These are phyloP conservation scores for Porcisia hertigi DNA, from an alignment of 208 protist genomes.

Conservation along the genomic window DNA sequence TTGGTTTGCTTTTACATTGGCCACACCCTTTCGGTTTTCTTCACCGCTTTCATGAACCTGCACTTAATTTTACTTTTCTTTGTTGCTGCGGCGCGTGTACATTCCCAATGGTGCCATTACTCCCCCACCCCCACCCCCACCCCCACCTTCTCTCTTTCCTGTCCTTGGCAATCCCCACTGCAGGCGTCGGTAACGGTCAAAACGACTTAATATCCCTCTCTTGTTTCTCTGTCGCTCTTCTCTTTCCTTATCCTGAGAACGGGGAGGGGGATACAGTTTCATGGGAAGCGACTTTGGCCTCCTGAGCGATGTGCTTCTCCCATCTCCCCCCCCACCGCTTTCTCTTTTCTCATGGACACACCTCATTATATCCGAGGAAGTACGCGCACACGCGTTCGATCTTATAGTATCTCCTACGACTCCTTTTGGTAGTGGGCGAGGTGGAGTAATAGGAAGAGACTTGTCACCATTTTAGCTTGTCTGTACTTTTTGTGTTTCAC, in stretches of 20 bases:
- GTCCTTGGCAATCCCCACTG: neutral
- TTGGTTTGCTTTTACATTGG: neutral
- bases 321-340: neutral
- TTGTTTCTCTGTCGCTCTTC: constrained; percentile 1
- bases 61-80: neutral
- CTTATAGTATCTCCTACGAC: neutral
- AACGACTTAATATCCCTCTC: neutral
- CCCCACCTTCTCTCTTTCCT: neutral
- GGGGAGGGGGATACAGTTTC: neutral
- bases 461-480: neutral
- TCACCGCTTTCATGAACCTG: neutral
- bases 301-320: neutral
- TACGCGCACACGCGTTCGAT: neutral
- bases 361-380: neutral
- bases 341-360: neutral
- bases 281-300: neutral
- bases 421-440: neutral
- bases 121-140: neutral
- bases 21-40: neutral
- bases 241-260: constrained; percentile 10
- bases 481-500: neutral
- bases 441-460: neutral
- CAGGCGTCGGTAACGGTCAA: neutral
- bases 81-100: neutral
- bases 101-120: neutral